These are phyloP conservation scores for Saccharomycopsis vini DNA, from an alignment of 805 yeast species.

Conservation along the genomic window DNA sequence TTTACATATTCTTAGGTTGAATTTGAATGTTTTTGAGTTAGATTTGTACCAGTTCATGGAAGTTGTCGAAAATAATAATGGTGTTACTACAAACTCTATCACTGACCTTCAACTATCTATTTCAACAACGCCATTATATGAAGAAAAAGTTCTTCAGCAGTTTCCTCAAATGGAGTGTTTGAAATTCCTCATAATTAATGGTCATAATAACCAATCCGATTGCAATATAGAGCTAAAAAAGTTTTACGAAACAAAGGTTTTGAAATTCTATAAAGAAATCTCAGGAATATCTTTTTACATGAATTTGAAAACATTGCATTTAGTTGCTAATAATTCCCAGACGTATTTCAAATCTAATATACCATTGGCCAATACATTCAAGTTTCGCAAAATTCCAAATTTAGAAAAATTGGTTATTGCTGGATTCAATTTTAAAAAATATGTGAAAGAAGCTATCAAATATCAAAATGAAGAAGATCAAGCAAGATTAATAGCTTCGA, in stretches of 20 bases:
- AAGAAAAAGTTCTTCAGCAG: slow-evolving; percentile 9
- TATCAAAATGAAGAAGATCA: not conserved
- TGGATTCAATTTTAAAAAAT: slow-evolving; percentile 8
- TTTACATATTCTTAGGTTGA: not conserved
- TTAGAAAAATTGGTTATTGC: slow-evolving; percentile 9
- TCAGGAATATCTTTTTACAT: not conserved
- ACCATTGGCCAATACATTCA: slow-evolving; percentile 11
- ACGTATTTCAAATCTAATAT: slow-evolving; percentile 4
- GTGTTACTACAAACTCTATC: not conserved
- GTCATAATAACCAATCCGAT: slow-evolving; percentile 6
- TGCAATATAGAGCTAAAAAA: not conserved
- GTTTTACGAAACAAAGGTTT: not conserved
- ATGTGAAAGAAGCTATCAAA: not conserved
- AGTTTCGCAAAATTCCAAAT: slow-evolving; percentile 1
- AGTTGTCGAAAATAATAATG: slow-evolving; percentile 1
- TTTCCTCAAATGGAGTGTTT: slow-evolving; percentile 6
- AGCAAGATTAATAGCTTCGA: not conserved
- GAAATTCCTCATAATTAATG: slow-evolving; percentile 6
- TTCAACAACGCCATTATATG: slow-evolving; percentile 12
- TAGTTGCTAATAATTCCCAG: slow-evolving; percentile 5
- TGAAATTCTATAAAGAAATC: not conserved
- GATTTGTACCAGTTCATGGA: slow-evolving; percentile 14
- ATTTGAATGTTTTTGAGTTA: slow-evolving; percentile 9
- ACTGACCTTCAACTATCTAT: slow-evolving; percentile 4
- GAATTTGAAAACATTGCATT: slow-evolving; percentile 3